phyloP scores from a whole-genome alignment of 108 stramenopile genomes.

The Cyclostephanos invisitatus region DNA sequence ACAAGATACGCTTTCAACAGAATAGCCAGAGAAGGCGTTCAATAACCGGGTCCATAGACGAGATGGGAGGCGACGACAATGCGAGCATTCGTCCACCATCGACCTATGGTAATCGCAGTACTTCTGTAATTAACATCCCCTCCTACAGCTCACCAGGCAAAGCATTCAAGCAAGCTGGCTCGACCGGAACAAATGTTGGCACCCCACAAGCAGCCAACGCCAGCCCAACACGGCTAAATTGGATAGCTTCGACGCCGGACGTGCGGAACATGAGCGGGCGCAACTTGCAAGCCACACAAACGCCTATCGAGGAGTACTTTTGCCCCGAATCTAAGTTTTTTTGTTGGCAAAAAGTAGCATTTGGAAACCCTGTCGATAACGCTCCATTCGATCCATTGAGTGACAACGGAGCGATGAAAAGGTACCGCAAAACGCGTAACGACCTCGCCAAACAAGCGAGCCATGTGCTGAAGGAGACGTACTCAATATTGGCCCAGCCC shows the following conservation, averaged over 20 bases:
- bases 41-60: constrained; percentile 5
- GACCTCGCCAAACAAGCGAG: constrained; percentile 45
- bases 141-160: constrained; percentile 6
- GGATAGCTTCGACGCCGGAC: not conserved
- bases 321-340: constrained; percentile 76
- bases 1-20: constrained; percentile 34
- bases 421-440: constrained; percentile 75
- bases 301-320: constrained; percentile 25
- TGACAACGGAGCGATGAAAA: constrained; percentile 66
- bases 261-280: not conserved
- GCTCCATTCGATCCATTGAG: constrained; percentile 71
- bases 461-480: constrained; percentile 57
- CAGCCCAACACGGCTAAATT: not conserved
- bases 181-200: constrained; percentile 27
- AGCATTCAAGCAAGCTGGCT: constrained; percentile 16
- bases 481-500: constrained; percentile 56
- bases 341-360: constrained; percentile 69
- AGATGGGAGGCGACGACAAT: constrained; percentile 7
- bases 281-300: not conserved
- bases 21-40: constrained; percentile 23
- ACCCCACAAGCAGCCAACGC: constrained; percentile 22
- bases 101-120: constrained; percentile 12
- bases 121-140: constrained; percentile 32
- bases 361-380: constrained; percentile 44
- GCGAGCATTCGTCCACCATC: constrained; percentile 6